phyloP scores from a whole-genome alignment of 1,284 basidiomycete genomes.

The Sporisorium sorghi region DNA sequence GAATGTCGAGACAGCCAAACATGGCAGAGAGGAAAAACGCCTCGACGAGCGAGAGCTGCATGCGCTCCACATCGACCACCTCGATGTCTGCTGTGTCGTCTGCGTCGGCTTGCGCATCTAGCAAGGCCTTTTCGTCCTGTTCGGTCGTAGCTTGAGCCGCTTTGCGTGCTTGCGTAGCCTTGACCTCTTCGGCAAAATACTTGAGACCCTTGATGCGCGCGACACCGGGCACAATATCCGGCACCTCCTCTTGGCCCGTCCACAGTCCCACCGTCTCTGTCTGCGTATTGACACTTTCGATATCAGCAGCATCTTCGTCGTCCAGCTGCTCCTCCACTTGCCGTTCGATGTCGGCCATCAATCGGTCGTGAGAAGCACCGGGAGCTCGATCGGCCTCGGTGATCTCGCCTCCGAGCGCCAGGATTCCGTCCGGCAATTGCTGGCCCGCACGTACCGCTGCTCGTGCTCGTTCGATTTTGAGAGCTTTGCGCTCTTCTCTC shows the following conservation, averaged over 20 bases:
- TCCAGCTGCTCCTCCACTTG: conserved; percentile 54
- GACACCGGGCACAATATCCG: conserved; percentile 52
- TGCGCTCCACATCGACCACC: conserved; percentile 82
- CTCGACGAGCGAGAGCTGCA: conserved; percentile 90
- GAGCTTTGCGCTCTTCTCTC: conserved; percentile 62
- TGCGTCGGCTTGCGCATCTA: conserved; percentile 1
- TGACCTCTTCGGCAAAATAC: conserved; percentile 58
- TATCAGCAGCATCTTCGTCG: conserved; percentile 36
- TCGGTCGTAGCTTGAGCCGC: conserved; percentile 13
- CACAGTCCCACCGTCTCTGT: conserved; percentile 24
- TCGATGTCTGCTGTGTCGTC: conserved; percentile 64
- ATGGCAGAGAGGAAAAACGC: conserved; percentile 90
- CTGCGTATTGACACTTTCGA: neutral
- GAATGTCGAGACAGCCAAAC: conserved; percentile 83
- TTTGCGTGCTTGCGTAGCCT: conserved; percentile 46
- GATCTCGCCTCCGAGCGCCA: conserved; percentile 68
- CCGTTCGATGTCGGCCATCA: conserved; percentile 54
- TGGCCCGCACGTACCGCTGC: conserved; percentile 65
- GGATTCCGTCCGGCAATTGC: conserved; percentile 62
- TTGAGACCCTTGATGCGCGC: conserved; percentile 62
- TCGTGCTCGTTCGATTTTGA: conserved; percentile 67
- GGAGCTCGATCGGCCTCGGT: conserved; percentile 62
- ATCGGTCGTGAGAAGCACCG: conserved; percentile 45
- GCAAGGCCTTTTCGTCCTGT: conserved; percentile 3
- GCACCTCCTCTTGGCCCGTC: conserved; percentile 58